Percentiles rank a stretch among this genome's conserved stretches.
phyloP scores from a whole-genome alignment of 2,329 filamentous ascomycete genomes.

The Fusarium vanettenii region DNA sequence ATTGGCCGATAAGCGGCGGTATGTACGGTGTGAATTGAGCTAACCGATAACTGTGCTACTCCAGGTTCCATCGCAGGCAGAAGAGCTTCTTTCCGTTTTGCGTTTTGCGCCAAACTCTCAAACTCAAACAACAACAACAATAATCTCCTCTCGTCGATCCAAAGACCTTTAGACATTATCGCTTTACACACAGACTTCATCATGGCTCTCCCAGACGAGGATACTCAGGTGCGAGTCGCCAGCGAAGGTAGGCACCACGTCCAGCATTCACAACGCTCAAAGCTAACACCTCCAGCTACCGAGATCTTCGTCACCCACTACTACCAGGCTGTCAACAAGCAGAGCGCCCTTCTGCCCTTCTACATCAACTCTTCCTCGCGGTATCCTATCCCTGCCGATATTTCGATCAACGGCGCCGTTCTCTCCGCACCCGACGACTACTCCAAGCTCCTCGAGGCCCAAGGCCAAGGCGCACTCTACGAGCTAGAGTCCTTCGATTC shows the following conservation, averaged over 20 bases:
- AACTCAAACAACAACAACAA: not conserved
- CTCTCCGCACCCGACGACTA: conserved; percentile 73
- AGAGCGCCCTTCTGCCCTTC: conserved; percentile 72
- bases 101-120: conserved; percentile 38
- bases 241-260: conserved; percentile 55
- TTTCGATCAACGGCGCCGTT: conserved; percentile 82
- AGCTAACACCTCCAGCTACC: conserved; percentile 65
- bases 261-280: not conserved
- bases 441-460: conserved; percentile 74
- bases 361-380: conserved; percentile 72
- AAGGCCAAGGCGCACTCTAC: conserved; percentile 70
- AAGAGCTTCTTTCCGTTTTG: conserved; percentile 6
- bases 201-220: conserved; percentile 54
- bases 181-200: not conserved
- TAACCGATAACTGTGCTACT: conserved; percentile 37
- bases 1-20: conserved; percentile 28
- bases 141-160: not conserved
- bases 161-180: not conserved
- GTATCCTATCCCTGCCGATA: conserved; percentile 70
- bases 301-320: conserved; percentile 78
- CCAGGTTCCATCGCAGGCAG: conserved; percentile 9
- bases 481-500: conserved; percentile 82
- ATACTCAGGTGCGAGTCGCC: conserved; percentile 58
- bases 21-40: conserved; percentile 31
- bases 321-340: conserved; percentile 78